Evolutionary conservation across 352 stramenopile species (phyloP).

Genomic region (Globisporangium camurandrum): DNA sequence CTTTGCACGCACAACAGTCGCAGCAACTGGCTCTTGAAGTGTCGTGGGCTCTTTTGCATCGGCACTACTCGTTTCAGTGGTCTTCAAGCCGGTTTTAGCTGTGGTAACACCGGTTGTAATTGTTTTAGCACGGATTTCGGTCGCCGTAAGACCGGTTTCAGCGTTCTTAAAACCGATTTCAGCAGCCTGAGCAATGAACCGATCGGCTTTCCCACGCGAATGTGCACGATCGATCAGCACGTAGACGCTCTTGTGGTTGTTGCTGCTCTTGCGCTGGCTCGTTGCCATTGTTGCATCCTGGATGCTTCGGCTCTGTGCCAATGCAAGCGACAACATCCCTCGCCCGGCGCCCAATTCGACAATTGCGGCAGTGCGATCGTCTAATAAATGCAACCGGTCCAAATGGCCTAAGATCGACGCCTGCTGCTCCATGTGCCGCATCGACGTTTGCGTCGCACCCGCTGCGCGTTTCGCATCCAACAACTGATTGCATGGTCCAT

Average conservation of each 20-base stretch:
- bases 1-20: slow-evolving; percentile 50
- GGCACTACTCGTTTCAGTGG: slow-evolving; percentile 8
- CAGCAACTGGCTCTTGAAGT: slow-evolving; percentile 18
- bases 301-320: slow-evolving; percentile 70
- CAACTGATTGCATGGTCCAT: slow-evolving; percentile 54
- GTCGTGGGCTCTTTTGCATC: slow-evolving; percentile 12
- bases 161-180: too few relatives aligned
- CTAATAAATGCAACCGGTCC: slow-evolving; percentile 40
- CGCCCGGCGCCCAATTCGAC: slow-evolving; percentile 69
- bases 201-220: slow-evolving; percentile 68
- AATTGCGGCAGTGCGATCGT: slow-evolving; percentile 31
- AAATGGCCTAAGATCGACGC: slow-evolving; percentile 79
- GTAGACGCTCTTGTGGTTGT: too few relatives aligned
- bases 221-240: slow-evolving; percentile 72
- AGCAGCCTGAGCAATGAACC: slow-evolving; percentile 37
- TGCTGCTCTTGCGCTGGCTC: slow-evolving; percentile 38
- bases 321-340: slow-evolving; percentile 71
- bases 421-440: slow-evolving; percentile 81
- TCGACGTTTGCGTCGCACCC: slow-evolving; percentile 43
- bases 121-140: too few relatives aligned
- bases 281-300: too few relatives aligned
- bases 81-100: too few relatives aligned
- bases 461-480: slow-evolving; percentile 51
- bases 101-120: too few relatives aligned
- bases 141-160: too few relatives aligned